phyloP scores from a whole-genome alignment of 169 alveolate genomes.

The Plasmodium gonderi region DNA sequence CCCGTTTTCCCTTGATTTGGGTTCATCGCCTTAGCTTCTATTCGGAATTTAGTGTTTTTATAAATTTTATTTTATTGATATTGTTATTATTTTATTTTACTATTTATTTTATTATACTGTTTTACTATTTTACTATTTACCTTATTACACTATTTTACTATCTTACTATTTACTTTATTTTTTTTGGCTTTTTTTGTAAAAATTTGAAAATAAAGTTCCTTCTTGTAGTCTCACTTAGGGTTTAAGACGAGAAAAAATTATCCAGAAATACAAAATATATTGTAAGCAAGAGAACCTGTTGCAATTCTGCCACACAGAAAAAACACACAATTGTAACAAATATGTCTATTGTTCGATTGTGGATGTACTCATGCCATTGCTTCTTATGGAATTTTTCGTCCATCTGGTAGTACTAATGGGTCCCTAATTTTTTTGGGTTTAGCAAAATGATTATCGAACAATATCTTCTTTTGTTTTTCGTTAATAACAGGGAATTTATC shows the following conservation, averaged over 20 bases:
- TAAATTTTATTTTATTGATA: neutral
- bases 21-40: neutral
- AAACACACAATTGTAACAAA: neutral
- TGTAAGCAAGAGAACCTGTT: no score
- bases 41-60: neutral
- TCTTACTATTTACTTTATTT: no score
- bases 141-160: no score
- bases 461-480: slow-evolving; percentile 34
- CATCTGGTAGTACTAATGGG: slow-evolving; percentile 82
- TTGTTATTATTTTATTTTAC: neutral
- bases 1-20: slow-evolving; percentile 19
- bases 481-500: slow-evolving; percentile 58
- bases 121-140: no score
- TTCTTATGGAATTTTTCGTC: slow-evolving; percentile 66
- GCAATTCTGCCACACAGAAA: neutral
- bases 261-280: no score
- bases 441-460: slow-evolving; percentile 82
- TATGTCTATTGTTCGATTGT: neutral
- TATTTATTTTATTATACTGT: no score
- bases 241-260: no score
- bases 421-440: slow-evolving; percentile 80
- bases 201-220: no score
- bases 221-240: no score
- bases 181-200: no score
- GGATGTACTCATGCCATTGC: neutral